phyloP scores from a whole-genome alignment of 78 protist genomes.

The Speleostelium caveatum region DNA sequence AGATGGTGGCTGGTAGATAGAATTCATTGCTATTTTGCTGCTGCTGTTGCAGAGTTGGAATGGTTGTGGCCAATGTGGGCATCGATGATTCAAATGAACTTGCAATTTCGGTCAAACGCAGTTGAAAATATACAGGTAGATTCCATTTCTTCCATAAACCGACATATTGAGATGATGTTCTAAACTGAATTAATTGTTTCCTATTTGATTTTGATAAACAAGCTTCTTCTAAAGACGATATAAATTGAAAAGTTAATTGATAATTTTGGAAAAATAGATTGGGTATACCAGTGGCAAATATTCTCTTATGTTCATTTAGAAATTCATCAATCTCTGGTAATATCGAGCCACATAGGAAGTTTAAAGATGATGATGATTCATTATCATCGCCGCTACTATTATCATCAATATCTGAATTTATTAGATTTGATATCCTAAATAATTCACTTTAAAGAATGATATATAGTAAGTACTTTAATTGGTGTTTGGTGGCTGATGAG shows the following conservation, averaged over 20 bases:
- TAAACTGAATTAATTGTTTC: conserved; percentile 4
- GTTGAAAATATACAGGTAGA: conserved; percentile 66
- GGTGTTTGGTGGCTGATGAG: background rate
- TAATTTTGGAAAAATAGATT: conserved; percentile 47
- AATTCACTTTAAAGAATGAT: no score
- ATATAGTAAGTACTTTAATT: background rate
- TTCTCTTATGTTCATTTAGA: conserved; percentile 6
- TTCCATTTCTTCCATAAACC: conserved; percentile 61
- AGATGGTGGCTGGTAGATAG: no score
- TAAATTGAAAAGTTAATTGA: conserved; percentile 8
- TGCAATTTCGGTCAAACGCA: conserved; percentile 51
- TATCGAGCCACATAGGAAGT: conserved; percentile 30
- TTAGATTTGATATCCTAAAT: no score
- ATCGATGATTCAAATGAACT: conserved; percentile 7
- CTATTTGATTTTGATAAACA: background rate
- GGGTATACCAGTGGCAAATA: conserved; percentile 70
- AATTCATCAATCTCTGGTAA: conserved; percentile 72
- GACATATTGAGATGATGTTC: conserved; percentile 1
- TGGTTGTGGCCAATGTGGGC: no score
- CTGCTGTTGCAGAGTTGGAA: no score
- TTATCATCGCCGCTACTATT: background rate
- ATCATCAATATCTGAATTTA: no score
- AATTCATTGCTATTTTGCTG: no score
- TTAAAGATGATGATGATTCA: background rate
- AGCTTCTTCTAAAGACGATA: conserved; percentile 22